phyloP scores from a whole-genome alignment of 352 stramenopile genomes.

The Pilasporangium apinafurcum region DNA sequence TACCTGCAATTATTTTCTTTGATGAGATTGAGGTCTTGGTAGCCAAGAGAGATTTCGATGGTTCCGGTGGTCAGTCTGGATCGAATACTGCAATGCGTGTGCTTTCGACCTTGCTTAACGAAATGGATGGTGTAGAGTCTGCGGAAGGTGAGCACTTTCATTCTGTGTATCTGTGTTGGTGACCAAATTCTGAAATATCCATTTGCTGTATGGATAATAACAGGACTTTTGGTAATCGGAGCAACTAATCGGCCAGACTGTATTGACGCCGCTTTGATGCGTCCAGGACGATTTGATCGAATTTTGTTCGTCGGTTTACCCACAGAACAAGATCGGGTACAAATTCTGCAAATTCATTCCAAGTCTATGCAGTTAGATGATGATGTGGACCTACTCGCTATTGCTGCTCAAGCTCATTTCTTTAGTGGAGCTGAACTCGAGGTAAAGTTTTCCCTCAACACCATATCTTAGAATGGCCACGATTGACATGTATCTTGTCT shows the following conservation, averaged over 20 bases:
- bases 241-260: slow-evolving; percentile 97
- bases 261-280: slow-evolving; percentile 96
- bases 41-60: slow-evolving; percentile 68
- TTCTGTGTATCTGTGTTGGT: neutral
- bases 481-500: slow-evolving; percentile 2
- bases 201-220: neutral
- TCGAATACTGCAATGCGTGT: slow-evolving; percentile 84
- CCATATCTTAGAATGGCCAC: neutral
- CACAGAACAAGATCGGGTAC: slow-evolving; percentile 31
- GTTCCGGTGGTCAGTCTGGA: slow-evolving; percentile 20
- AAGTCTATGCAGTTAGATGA: slow-evolving; percentile 44
- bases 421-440: slow-evolving; percentile 88
- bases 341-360: slow-evolving; percentile 79
- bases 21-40: slow-evolving; percentile 88
- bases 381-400: slow-evolving; percentile 53
- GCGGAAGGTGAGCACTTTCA: slow-evolving; percentile 60
- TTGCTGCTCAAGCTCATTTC: slow-evolving; percentile 44
- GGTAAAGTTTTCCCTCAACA: slow-evolving; percentile 7
- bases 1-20: slow-evolving; percentile 91
- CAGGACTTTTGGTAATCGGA: slow-evolving; percentile 93
- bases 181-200: neutral
- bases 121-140: slow-evolving; percentile 96
- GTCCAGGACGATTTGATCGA: slow-evolving; percentile 94
- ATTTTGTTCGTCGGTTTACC: slow-evolving; percentile 94
- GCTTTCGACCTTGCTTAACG: slow-evolving; percentile 96